Evolutionary conservation across 2,329 filamentous ascomycete species (phyloP).

Genomic region (Ramichloridium luteum): DNA sequence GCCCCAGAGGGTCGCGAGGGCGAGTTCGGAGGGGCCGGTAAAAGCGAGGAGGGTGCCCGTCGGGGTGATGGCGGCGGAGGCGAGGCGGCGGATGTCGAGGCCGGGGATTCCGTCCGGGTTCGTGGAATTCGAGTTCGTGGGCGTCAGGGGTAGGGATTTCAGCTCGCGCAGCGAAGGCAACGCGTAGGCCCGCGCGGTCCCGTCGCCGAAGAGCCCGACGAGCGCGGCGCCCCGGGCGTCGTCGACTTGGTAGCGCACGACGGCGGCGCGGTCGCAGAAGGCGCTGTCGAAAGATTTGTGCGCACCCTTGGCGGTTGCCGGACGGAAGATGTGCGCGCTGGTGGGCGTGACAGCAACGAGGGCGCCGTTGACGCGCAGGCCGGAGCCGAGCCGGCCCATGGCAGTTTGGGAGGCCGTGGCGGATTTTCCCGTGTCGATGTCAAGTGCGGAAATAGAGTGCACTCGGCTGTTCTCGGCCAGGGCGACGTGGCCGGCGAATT

Average conservation of each 20-base stretch:
- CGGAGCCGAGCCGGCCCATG: slow-evolving; percentile 65
- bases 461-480: slow-evolving; percentile 51
- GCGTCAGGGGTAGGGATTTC: slow-evolving; percentile 47
- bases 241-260: slow-evolving; percentile 55
- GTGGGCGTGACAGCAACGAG: slow-evolving; percentile 62
- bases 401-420: slow-evolving; percentile 63
- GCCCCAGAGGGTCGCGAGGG: slow-evolving; percentile 75
- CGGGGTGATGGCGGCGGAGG: slow-evolving; percentile 56
- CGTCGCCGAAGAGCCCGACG: slow-evolving; percentile 74
- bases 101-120: slow-evolving; percentile 2
- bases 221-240: slow-evolving; percentile 62
- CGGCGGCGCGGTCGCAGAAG: slow-evolving; percentile 67
- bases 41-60: slow-evolving; percentile 78
- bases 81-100: slow-evolving; percentile 63
- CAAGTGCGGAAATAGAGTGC: slow-evolving; percentile 66
- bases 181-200: slow-evolving; percentile 65
- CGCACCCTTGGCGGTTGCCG: slow-evolving; percentile 75
- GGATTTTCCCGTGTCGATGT: slow-evolving; percentile 61
- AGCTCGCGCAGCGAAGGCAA: slow-evolving; percentile 85
- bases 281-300: slow-evolving; percentile 77
- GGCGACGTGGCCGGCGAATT: slow-evolving; percentile 54
- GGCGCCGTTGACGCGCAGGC: slow-evolving; percentile 64
- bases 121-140: slow-evolving; percentile 33
- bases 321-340: slow-evolving; percentile 78
- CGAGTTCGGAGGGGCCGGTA: slow-evolving; percentile 77